Conservation (phyloP, 2,329 filamentous ascomycete genomes). For the Nemania serpens region DNA sequence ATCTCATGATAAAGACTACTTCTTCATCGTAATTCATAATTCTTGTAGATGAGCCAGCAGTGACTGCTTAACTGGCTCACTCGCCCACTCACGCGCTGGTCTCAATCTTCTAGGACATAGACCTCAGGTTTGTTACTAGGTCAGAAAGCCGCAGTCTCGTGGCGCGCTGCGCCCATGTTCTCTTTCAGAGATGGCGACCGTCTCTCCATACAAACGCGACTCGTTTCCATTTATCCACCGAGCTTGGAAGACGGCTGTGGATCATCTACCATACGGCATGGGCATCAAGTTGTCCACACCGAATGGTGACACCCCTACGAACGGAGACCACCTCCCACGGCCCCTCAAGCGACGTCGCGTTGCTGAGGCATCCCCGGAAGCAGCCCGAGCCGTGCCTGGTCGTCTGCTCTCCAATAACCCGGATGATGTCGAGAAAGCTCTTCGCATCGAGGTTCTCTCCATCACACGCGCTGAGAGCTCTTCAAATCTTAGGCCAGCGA, state of each 20-base stretch:
- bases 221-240: conserved; percentile 58
- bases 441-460: conserved; percentile 59
- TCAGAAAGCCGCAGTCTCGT: conserved; percentile 35
- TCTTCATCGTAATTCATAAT: conserved; percentile 34
- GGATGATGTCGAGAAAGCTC: conserved; percentile 44
- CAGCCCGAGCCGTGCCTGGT: conserved; percentile 31
- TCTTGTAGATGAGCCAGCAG: conserved; percentile 29
- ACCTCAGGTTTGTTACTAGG: conserved; percentile 22
- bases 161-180: conserved; percentile 43
- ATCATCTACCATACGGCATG: conserved; percentile 50
- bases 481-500: conserved; percentile 44
- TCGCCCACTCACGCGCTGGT: not conserved
- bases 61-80: conserved; percentile 10
- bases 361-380: conserved; percentile 46
- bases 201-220: conserved; percentile 52
- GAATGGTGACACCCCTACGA: conserved; percentile 44
- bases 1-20: conserved; percentile 31
- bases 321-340: conserved; percentile 46
- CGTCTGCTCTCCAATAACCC: conserved; percentile 34
- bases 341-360: conserved; percentile 58
- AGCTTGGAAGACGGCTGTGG: conserved; percentile 56
- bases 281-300: conserved; percentile 49
- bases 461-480: conserved; percentile 55
- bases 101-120: not conserved
- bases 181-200: conserved; percentile 53